Evolutionary conservation across 768 basidiomycete genomes (phyloP).

Genomic region (Chalciporus piperatus): DNA sequence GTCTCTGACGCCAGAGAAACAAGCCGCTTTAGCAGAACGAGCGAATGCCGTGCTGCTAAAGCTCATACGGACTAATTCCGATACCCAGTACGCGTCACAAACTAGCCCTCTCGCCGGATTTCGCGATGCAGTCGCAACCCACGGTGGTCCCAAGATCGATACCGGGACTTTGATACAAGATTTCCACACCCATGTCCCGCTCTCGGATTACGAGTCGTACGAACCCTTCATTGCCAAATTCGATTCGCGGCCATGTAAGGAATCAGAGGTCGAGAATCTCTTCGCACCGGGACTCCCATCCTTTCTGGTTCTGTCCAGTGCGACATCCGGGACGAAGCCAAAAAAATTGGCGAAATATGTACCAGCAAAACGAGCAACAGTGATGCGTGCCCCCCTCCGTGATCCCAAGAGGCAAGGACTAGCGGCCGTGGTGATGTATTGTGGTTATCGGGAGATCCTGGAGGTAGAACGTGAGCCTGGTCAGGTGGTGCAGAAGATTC

Average conservation of each 20-base stretch:
- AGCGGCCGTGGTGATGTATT: neutral
- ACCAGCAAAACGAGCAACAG: neutral
- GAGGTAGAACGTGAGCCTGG: slow-evolving; percentile 5
- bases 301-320: slow-evolving; percentile 8
- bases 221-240: slow-evolving; percentile 15
- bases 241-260: slow-evolving; percentile 14
- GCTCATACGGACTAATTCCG: slow-evolving; percentile 9
- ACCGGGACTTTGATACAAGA: slow-evolving; percentile 1
- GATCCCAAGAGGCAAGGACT: neutral
- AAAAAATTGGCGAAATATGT: slow-evolving; percentile 12
- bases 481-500: slow-evolving; percentile 7
- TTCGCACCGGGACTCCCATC: slow-evolving; percentile 20
- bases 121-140: slow-evolving; percentile 2
- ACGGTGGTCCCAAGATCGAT: slow-evolving; percentile 4
- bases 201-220: slow-evolving; percentile 15
- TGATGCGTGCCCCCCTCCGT: neutral
- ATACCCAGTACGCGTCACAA: slow-evolving; percentile 4
- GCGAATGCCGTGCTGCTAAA: neutral
- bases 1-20: neutral
- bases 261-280: slow-evolving; percentile 15
- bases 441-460: neutral
- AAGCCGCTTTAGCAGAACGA: neutral
- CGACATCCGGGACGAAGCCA: slow-evolving; percentile 10
- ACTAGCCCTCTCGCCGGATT: slow-evolving; percentile 5
- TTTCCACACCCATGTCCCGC: slow-evolving; percentile 9